Base-by-base conservation (phyloP, 1,139 yeast genomes). In the Chernovozyma aurita region DNA sequence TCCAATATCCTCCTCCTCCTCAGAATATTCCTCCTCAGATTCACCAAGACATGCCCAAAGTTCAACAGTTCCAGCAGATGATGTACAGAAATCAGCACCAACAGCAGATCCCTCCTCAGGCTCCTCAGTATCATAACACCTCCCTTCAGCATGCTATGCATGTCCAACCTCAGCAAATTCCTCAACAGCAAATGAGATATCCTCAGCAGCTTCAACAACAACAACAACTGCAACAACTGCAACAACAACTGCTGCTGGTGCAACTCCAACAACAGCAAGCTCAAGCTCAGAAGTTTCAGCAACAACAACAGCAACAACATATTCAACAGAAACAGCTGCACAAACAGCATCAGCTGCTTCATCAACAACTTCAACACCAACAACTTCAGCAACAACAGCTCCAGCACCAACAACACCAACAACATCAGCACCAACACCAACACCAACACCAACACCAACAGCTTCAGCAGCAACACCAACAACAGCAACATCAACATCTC, bases 31-130 rank as follows among this genome's bases (percentile, higher is more conserved):
- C 38, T 21, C 40, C 36, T 25, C 41, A 33, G 30, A 36, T 32
- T 24, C 39, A 33, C 28, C 40, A 35, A 24, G 39, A 35, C 14
- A 35, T 37, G 36, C 40, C 35, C 17, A 30, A 35, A 29, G 33
- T 22, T 11, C 41, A 37, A 9, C 42, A 31, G 30, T 28, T 31
- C 17, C 42, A 38, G 30, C 41, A 38, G 25, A 21, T 38, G 35
- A 30, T 37, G 39, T 37, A 28, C 40, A 11, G 39, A 12, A 36
- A 36, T 22, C 39, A 36, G 18, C 37, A 34, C 15, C 39, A 28
- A 18, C 30, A 28, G 18, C 28, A 36, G 30, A 28, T 28, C 18
- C 28, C 36, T 6, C 38, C 35, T 4, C 39, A 36, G 38, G 26
- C 36, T 6, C 38, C 35, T 4, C 39, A 36, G 38, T 36, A 26